Evolutionary conservation across 306 rosid genomes (phyloP).

Genomic region (Styphnolobium japonicum): DNA sequence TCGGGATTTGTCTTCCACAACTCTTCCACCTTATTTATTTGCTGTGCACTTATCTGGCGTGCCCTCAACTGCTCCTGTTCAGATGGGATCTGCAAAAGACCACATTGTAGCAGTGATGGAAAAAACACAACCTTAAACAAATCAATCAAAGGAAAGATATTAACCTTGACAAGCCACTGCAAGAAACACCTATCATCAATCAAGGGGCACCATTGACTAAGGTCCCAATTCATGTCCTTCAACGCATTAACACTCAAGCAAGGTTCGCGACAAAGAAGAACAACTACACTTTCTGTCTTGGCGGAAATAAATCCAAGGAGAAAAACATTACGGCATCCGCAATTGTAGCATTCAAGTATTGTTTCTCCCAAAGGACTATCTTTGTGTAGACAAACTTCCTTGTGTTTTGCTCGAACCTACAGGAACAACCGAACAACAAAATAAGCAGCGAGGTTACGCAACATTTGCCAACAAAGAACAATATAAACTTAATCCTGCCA

Average conservation of each 20-base stretch:
- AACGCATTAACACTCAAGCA: conserved; percentile 98
- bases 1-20: conserved; percentile 99
- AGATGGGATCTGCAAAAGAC: conserved; percentile 80
- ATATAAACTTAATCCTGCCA: too few relatives aligned
- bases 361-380: conserved; percentile 99
- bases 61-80: conserved; percentile 99
- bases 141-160: conserved; percentile 16
- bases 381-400: conserved; percentile 99
- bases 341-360: conserved; percentile 97
- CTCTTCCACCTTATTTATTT: conserved; percentile 97
- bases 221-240: conserved; percentile 99
- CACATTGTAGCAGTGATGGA: conserved; percentile 12
- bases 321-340: conserved; percentile 98
- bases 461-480: conserved; percentile 7
- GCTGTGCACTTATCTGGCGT: conserved; percentile 99
- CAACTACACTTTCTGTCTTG: conserved; percentile 99
- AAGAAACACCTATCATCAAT: conserved; percentile 98
- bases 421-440: conserved; percentile 36
- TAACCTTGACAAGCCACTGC: conserved; percentile 99
- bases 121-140: background rate
- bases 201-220: conserved; percentile 99
- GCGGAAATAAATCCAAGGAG: conserved; percentile 99
- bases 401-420: conserved; percentile 98
- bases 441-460: conserved; percentile 10
- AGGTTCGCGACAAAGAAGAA: conserved; percentile 97